Evolutionary conservation across 1,284 basidiomycete genomes (phyloP), one percentile per base, ranked within the genome.

Genomic region (Stereum hirsutum): DNA sequence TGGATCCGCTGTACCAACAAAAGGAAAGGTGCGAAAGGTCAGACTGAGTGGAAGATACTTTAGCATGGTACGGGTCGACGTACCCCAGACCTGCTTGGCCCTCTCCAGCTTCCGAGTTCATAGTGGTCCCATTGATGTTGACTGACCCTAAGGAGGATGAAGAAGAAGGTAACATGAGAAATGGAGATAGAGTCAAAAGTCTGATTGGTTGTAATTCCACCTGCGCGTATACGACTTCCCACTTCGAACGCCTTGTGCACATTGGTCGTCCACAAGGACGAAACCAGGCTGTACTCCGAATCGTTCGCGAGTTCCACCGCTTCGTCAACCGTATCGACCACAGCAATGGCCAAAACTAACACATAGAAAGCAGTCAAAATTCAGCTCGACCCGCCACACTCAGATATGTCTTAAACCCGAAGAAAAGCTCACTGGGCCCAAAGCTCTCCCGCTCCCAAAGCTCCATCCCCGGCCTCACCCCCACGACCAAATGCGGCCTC

Each of bases 391-490:
- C 17, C 25, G 17, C 20, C 5, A 15, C 6, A 19, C 6, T n/a
- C n/a, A n/a, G n/a, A n/a, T 30, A 41, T 5, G 37, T 17, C 40
- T 42, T 53, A 51, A 21, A 51, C 46, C n/a, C n/a, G 39, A 56
- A 45, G 14, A 56, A 15, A 8, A 50, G 54, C 55, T 52, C 57
- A 63, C 75, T 69, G 24, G 79, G 80, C 1, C 75, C 79, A 52
- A 82, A 82, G 11, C 69, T 69, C 56, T 83, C 78, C 21, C 70
- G 55, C 26, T 73, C 64, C 70, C 72, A 77, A 4, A 75, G 45
- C 20, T 60, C 50, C 72, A 77, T 79, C 1, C 69, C 66, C 1
- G 65, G 61, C 36, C 64, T 70, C 17, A 75, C 70, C 12, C 65
- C 69, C 6, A 54, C 56, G 7, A 83, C 49, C 10, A 83, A 49